Percentiles rank a stretch among this genome's conserved stretches.
These are phyloP conservation scores for Stevia rebaudiana DNA, from an alignment of 140 eudicot genomes.

Conservation along the genomic window DNA sequence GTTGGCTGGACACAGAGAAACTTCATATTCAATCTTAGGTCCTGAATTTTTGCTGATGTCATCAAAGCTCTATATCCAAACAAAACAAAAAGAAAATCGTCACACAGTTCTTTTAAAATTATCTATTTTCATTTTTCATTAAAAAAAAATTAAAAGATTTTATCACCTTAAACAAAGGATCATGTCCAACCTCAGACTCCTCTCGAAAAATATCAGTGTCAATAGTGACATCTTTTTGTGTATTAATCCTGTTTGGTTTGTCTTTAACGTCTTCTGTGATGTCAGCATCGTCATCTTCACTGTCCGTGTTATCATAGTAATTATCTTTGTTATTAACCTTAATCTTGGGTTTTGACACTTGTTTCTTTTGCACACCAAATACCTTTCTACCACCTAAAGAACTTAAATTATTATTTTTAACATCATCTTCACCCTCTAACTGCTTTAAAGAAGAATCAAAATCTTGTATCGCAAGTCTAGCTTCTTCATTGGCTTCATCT, in stretches of 20 bases:
- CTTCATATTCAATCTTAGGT: conserved; percentile 63
- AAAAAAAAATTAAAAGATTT: not conserved
- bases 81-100: not conserved
- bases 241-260: conserved; percentile 25
- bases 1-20: conserved; percentile 52
- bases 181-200: conserved; percentile 54
- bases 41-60: conserved; percentile 55
- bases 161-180: conserved; percentile 66
- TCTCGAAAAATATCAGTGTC: conserved; percentile 63
- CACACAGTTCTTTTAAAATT: not conserved
- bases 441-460: conserved; percentile 56
- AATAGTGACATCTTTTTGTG: conserved; percentile 42
- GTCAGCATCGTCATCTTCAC: conserved; percentile 60
- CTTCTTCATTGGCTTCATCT: conserved; percentile 88
- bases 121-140: not conserved
- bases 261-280: conserved; percentile 35
- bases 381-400: conserved; percentile 63
- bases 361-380: conserved; percentile 64
- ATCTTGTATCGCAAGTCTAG: conserved; percentile 71
- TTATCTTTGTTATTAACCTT: conserved; percentile 42
- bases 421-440: conserved; percentile 40
- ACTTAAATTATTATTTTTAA: conserved; percentile 23
- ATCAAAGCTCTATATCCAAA: conserved; percentile 52
- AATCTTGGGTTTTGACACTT: conserved; percentile 37
- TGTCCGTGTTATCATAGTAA: conserved; percentile 59